Percentiles rank a stretch among this genome's conserved stretches.
phyloP scores from a whole-genome alignment of 108 stramenopile species.

The Conticribra weissflogii region DNA sequence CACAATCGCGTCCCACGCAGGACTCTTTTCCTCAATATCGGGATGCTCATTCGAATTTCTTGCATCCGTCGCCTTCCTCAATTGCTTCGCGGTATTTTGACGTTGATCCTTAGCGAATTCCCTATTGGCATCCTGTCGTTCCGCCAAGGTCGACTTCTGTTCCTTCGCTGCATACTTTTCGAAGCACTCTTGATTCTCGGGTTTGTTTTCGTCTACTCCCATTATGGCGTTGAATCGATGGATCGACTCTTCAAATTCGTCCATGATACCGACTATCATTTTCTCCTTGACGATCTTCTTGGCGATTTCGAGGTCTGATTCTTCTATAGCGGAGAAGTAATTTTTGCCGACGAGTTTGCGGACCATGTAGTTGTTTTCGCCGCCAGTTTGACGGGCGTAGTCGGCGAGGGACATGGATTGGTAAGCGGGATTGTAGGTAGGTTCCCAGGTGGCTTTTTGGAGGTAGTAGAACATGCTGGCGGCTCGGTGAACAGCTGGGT shows the following conservation, averaged over 20 bases:
- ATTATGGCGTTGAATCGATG: constrained; percentile 46
- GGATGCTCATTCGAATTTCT: neutral
- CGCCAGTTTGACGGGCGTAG: constrained; percentile 34
- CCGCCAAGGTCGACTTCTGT: neutral
- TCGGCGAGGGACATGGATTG: constrained; percentile 38
- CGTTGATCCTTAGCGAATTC: neutral
- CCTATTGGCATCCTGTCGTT: neutral
- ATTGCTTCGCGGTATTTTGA: neutral
- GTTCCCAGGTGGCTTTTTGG: constrained; percentile 36
- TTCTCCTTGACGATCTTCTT: constrained; percentile 50
- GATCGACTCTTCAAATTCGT: constrained; percentile 41
- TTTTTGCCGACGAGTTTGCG: constrained; percentile 39
- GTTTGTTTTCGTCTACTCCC: constrained; percentile 41
- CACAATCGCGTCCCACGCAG: neutral
- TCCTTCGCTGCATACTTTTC: neutral
- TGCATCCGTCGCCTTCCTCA: neutral
- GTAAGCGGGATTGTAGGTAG: constrained; percentile 42
- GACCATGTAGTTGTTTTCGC: constrained; percentile 52
- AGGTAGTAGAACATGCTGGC: constrained; percentile 21
- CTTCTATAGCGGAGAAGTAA: constrained; percentile 8
- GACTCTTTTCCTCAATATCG: neutral
- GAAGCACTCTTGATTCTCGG: too few species aligned
- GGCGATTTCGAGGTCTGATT: constrained; percentile 43
- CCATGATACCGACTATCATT: constrained; percentile 41
- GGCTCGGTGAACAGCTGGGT: neutral